phyloP scores from a whole-genome alignment of 2,329 filamentous ascomycete species.

The Aspergillus neoniger region DNA sequence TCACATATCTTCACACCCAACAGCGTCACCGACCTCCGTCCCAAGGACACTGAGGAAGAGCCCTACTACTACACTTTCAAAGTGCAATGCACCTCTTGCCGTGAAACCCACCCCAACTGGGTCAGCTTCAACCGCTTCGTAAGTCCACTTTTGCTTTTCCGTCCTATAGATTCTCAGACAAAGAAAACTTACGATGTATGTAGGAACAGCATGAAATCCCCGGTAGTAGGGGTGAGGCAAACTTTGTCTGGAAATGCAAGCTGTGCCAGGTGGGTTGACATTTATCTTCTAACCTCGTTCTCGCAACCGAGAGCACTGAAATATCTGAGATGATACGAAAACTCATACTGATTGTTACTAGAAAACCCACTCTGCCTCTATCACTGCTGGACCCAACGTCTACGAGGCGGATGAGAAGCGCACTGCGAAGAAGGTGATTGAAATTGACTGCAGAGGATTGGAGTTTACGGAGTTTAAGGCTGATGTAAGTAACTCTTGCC shows the following conservation, averaged over 20 bases:
- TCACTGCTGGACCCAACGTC: constrained; percentile 70
- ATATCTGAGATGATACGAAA: not conserved
- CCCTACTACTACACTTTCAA: constrained; percentile 98
- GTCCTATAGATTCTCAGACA: not conserved
- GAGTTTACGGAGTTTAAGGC: constrained; percentile 90
- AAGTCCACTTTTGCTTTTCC: constrained; percentile 42
- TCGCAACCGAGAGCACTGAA: not conserved
- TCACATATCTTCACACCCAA: constrained; percentile 12
- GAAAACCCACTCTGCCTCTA: constrained; percentile 67
- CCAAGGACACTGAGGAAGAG: constrained; percentile 74
- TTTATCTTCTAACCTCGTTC: not conserved
- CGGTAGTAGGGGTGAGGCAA: constrained; percentile 90
- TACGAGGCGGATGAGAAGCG: constrained; percentile 60
- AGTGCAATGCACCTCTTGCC: constrained; percentile 96
- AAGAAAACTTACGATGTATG: not conserved
- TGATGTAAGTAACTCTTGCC: constrained; percentile 61
- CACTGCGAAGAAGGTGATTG: constrained; percentile 76
- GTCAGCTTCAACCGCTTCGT: constrained; percentile 88
- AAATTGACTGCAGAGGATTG: constrained; percentile 90
- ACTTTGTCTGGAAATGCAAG: constrained; percentile 99
- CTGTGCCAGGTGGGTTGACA: constrained; percentile 77
- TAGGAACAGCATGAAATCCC: constrained; percentile 89
- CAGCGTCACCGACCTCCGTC: constrained; percentile 88
- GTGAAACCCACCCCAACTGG: constrained; percentile 84
- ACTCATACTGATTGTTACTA: constrained; percentile 13